Percentiles rank a stretch among this genome's conserved stretches.
Evolutionary conservation across 176 grass and related monocot species (phyloP).

Genomic region (Melocanna baccifera): DNA sequence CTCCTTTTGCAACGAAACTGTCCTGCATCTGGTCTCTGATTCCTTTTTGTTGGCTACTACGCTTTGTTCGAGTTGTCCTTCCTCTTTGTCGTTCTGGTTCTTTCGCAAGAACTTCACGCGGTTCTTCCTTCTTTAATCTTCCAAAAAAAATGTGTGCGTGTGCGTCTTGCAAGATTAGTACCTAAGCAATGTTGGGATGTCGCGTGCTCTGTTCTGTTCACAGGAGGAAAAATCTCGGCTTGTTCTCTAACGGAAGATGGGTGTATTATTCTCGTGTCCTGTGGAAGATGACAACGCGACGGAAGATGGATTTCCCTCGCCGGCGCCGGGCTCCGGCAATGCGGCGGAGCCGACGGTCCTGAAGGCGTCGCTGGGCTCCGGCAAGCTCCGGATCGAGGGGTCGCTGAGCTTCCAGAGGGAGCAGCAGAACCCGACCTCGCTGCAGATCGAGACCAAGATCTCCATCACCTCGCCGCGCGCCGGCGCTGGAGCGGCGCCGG

Average conservation of each 20-base stretch:
- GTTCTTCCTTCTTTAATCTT: not conserved
- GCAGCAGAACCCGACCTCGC: conserved; percentile 24
- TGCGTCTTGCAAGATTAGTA: not conserved
- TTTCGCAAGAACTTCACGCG: not conserved
- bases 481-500: not conserved
- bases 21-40: too few species aligned
- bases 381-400: conserved; percentile 58
- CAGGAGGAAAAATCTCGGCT: not conserved
- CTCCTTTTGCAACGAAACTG: too few species aligned
- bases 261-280: conserved; percentile 46
- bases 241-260: conserved; percentile 15
- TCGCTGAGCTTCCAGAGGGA: conserved; percentile 65
- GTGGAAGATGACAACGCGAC: conserved; percentile 9
- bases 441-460: conserved; percentile 55
- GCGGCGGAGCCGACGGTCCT: conserved; percentile 41
- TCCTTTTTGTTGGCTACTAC: not conserved
- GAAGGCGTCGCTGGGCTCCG: conserved; percentile 49
- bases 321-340: not conserved
- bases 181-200: not conserved
- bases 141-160: not conserved
- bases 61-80: not conserved
- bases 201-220: not conserved
- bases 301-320: not conserved
- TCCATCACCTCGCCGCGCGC: conserved; percentile 40
- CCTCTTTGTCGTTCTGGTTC: not conserved